phyloP scores from a whole-genome alignment of 495 filamentous ascomycete genomes.

The Massariosphaeria phaeospora region DNA sequence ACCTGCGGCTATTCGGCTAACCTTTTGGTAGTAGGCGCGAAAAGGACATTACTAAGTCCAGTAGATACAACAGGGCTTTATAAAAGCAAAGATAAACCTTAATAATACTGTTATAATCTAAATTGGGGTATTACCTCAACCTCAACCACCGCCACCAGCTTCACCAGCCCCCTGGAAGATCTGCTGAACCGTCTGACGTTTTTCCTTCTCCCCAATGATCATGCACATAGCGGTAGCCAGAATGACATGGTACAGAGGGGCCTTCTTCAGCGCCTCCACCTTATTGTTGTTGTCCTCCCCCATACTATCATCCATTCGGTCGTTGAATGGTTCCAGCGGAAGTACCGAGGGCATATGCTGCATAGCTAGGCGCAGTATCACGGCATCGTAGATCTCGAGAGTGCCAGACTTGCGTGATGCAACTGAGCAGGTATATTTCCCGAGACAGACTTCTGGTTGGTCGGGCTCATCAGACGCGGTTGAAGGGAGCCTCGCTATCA shows the following conservation, averaged over 20 bases:
- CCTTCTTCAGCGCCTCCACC: constrained; percentile 8
- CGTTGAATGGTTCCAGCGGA: background rate
- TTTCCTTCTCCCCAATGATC: constrained; percentile 32
- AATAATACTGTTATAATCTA: too few relatives aligned
- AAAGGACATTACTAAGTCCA: too few relatives aligned
- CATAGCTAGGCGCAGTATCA: constrained; percentile 9
- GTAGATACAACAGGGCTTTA: too few relatives aligned
- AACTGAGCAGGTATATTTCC: constrained; percentile 24
- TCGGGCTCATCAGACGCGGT: background rate
- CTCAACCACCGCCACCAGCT: constrained; percentile 10
- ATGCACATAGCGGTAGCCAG: constrained; percentile 35
- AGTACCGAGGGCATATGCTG: constrained; percentile 3
- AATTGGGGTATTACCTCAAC: too few relatives aligned
- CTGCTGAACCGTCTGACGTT: constrained; percentile 27
- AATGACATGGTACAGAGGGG: constrained; percentile 26
- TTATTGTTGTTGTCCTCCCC: background rate
- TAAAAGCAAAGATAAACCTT: too few relatives aligned
- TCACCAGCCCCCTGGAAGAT: constrained; percentile 5
- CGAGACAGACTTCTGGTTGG: constrained; percentile 17
- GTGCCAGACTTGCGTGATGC: constrained; percentile 13
- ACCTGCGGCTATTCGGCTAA: too few relatives aligned
- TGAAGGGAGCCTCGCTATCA: constrained; percentile 17
- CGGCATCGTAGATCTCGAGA: constrained; percentile 27
- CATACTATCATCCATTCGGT: background rate
- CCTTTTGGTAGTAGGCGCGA: too few relatives aligned